Evolutionary conservation across 1,139 yeast genomes (phyloP).

Genomic region (Blastobotrys ciferrii): DNA sequence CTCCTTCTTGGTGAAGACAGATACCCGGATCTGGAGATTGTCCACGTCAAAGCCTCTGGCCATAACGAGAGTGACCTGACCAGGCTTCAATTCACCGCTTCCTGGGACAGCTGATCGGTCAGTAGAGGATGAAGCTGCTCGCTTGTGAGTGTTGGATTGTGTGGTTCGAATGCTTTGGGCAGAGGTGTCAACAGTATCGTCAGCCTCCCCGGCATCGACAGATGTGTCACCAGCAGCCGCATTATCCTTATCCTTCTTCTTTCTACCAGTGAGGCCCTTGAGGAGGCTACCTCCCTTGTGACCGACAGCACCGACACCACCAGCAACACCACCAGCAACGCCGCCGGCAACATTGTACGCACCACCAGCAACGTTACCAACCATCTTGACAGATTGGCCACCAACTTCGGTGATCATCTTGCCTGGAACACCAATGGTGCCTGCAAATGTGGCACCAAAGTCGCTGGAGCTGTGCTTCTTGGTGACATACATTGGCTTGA

Average conservation of each 20-base stretch:
- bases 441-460: constrained; percentile 28
- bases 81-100: constrained; percentile 25
- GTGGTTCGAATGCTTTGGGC: constrained; percentile 14
- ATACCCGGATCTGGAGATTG: constrained; percentile 35
- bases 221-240: constrained; percentile 20
- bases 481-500: constrained; percentile 65
- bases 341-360: constrained; percentile 24
- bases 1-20: constrained; percentile 32
- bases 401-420: constrained; percentile 34
- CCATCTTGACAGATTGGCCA: constrained; percentile 30
- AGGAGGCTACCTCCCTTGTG: constrained; percentile 41
- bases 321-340: constrained; percentile 20
- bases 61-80: constrained; percentile 30
- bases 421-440: constrained; percentile 25
- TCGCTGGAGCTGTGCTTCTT: constrained; percentile 23
- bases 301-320: constrained; percentile 30
- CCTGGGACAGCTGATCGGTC: constrained; percentile 17
- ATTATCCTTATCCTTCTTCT: constrained; percentile 27
- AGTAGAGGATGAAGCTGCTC: constrained; percentile 23
- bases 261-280: constrained; percentile 13
- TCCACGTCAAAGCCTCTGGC: constrained; percentile 32
- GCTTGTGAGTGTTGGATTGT: constrained; percentile 17
- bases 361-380: constrained; percentile 23
- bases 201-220: constrained; percentile 19
- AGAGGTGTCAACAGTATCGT: constrained; percentile 16